Percentiles rank a stretch among this genome's conserved stretches.
Conservation (phyloP, 2,329 filamentous ascomycete species). For the Diaporthe citriasiana region DNA sequence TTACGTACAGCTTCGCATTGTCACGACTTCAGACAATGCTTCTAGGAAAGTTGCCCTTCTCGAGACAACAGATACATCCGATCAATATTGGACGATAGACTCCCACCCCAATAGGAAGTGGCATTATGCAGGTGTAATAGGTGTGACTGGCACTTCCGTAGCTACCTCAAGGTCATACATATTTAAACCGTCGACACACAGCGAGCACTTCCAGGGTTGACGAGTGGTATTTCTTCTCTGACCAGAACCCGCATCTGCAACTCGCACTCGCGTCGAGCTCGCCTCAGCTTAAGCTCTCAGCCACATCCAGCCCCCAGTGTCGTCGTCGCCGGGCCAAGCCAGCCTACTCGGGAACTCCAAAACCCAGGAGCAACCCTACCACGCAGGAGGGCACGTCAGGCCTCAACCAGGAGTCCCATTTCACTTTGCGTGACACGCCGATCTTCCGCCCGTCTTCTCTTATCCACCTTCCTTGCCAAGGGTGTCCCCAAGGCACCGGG, state of each 20-base stretch:
- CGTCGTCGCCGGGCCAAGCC: conserved; percentile 13
- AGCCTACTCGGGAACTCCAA: conserved; percentile 23
- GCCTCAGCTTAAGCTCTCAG: conserved; percentile 23
- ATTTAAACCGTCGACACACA: neutral
- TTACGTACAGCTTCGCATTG: neutral
- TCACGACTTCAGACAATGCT: no score
- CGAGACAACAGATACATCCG: no score
- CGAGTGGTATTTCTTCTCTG: neutral
- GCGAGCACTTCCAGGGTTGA: neutral
- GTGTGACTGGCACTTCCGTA: no score
- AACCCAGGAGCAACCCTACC: conserved; percentile 20
- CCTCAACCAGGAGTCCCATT: conserved; percentile 17
- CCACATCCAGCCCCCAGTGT: conserved; percentile 18
- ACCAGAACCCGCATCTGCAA: conserved; percentile 6
- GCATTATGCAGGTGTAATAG: no score
- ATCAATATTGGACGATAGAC: neutral
- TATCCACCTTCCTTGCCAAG: neutral
- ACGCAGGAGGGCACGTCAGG: conserved; percentile 13
- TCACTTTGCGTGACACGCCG: conserved; percentile 24
- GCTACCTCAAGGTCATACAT: no score
- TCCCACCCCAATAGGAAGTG: neutral
- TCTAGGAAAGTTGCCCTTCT: no score
- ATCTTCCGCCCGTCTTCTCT: conserved; percentile 14
- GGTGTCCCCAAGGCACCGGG: no score
- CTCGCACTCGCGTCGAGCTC: conserved; percentile 6